Base-by-base conservation (phyloP, 345 rosid species). In the Sapria himalayana region DNA sequence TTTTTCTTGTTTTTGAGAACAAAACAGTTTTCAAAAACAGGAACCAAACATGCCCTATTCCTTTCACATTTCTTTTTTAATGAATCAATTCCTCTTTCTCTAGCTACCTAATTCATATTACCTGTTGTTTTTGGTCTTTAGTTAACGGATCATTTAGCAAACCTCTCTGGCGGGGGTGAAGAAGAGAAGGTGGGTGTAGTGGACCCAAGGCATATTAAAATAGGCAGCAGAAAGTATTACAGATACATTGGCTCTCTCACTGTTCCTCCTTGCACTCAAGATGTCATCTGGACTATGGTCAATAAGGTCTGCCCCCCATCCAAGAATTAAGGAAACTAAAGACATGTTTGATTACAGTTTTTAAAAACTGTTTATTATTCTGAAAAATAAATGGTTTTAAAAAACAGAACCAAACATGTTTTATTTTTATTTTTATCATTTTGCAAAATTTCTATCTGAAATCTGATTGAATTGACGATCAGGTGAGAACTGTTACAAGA, bases 221-320 rank as follows among this genome's bases (percentile, higher is more conserved):
- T 72, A 2, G 78, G 66, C 19, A 67, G 76, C 55, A 57, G 76
- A 52, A 65, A 74, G 51, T 85, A 70, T 49, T 85, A 63, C 49
- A 65, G 91, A 61, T 85, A 80, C 50, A 19, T 67, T 1, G 96
- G 96, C 27, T 85, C 96, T 39, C 92, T 85, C n/a, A 85, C 93
- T 0, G 3, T 40, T 49, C 96, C 93, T 61, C 93, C 96, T 33
- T 85, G 96, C 64, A 66, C 78, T 1, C 66, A 81, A 54, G 65
- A 73, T 54, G 76, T 81, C 17, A 7, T 48, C 8, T 85, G 96
- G 96, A 80, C 72, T 52, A 34, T 85, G 35, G 56, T 69, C 12
- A 52, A 41, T 36, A 69, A 80, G 78, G 95, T 78, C 14, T 15
- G 19, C 18, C 18, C 15, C 2, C 3, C 0, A 11, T 19, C 8